A percentile compares a stretch with the other conserved stretches of the same genome.
These are phyloP conservation scores for Globisporangium parvum DNA, from an alignment of 352 stramenopile genomes.

Conservation along the genomic window DNA sequence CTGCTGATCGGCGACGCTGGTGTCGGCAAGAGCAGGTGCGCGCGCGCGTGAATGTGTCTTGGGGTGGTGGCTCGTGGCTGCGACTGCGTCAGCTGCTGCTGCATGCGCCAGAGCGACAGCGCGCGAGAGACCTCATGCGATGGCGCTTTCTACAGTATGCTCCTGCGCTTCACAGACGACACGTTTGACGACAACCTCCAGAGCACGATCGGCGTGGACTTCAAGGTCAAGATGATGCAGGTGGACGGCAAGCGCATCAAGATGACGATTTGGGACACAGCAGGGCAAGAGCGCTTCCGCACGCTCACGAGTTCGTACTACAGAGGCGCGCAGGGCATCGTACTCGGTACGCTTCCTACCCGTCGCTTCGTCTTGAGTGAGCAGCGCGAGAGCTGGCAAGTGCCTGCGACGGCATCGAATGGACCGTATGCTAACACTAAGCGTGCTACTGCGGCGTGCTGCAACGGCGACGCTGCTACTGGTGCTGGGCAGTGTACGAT, in stretches of 20 bases:
- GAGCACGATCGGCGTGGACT: constrained; percentile 97
- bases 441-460: not conserved
- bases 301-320: constrained; percentile 98
- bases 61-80: not conserved
- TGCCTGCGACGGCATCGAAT: not conserved
- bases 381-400: too few species aligned
- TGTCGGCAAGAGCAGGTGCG: constrained; percentile 96
- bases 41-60: too few species aligned
- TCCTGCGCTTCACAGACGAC: constrained; percentile 97
- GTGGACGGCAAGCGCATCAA: constrained; percentile 96
- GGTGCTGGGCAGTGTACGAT: constrained; percentile 87
- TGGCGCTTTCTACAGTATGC: constrained; percentile 67
- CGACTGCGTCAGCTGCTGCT: not conserved
- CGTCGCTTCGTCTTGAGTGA: too few species aligned
- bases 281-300: constrained; percentile 96
- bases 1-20: constrained; percentile 97
- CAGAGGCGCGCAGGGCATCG: constrained; percentile 95
- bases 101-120: too few species aligned
- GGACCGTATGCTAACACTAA: not conserved
- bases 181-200: constrained; percentile 98
- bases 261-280: constrained; percentile 98
- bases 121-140: not conserved
- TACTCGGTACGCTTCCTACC: constrained; percentile 76
- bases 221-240: constrained; percentile 98
- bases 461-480: not conserved